A percentile compares a stretch with the other conserved stretches of the same genome.
Evolutionary conservation across 2,329 filamentous ascomycete species (phyloP).

Genomic region (Diplodia scrobiculata): DNA sequence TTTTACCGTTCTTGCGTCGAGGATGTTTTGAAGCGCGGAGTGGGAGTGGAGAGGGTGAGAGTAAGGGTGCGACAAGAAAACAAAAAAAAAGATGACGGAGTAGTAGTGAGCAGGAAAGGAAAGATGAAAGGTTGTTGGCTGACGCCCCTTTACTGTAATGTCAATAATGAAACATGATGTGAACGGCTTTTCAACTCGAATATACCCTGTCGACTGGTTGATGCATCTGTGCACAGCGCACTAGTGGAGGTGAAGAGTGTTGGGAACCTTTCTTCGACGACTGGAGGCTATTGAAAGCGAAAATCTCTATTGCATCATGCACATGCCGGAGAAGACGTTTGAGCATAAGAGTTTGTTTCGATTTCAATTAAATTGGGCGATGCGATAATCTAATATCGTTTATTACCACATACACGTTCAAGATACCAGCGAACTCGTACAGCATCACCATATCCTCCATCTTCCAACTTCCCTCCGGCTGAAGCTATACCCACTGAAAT

Average conservation of each 20-base stretch:
- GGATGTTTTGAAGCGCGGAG: not conserved
- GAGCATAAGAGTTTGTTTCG: not conserved
- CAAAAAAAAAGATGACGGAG: not conserved
- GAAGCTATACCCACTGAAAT: not conserved
- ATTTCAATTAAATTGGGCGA: not conserved
- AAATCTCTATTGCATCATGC: not conserved
- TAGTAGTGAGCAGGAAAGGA: not conserved
- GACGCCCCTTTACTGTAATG: not conserved
- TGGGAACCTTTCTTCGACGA: not conserved
- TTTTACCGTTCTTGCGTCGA: not conserved
- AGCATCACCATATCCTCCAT: too few relatives aligned
- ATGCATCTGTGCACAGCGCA: not conserved
- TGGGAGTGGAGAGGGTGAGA: not conserved
- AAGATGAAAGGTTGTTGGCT: not conserved
- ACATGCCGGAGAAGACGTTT: not conserved
- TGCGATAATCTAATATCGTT: not conserved
- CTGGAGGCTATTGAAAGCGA: not conserved
- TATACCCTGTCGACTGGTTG: not conserved
- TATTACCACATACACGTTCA: not conserved
- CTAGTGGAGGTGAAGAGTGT: not conserved
- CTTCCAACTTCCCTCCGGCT: too few relatives aligned
- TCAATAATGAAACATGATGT: not conserved
- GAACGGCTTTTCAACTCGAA: not conserved
- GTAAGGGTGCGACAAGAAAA: not conserved
- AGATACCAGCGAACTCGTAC: not conserved